Evolutionary conservation across 2,329 filamentous ascomycete genomes (phyloP).

Genomic region (Xylaria sp.): DNA sequence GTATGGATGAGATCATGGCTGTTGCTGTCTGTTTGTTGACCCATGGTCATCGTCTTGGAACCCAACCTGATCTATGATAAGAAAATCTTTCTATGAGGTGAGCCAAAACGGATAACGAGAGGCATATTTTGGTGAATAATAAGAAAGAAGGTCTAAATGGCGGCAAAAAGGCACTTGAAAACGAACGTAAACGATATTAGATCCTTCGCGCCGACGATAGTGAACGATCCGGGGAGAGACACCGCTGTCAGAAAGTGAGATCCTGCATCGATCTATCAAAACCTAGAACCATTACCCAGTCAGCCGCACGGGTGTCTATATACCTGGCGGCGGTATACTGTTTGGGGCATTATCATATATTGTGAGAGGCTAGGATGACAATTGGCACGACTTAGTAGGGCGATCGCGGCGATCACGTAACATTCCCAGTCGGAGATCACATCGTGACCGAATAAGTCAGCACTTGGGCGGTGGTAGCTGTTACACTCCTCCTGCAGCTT

Average conservation of each 20-base stretch:
- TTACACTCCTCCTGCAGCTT: conserved; percentile 47
- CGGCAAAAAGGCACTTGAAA: conserved; percentile 31
- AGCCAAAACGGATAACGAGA: conserved; percentile 39
- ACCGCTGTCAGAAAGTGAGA: conserved; percentile 32
- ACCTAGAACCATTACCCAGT: conserved; percentile 39
- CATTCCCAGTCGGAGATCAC: conserved; percentile 35
- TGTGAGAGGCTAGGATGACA: conserved; percentile 36
- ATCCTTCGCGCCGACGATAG: conserved; percentile 35
- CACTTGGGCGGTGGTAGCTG: conserved; percentile 40
- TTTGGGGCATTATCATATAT: conserved; percentile 36
- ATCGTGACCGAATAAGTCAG: conserved; percentile 37
- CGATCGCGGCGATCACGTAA: conserved; percentile 38
- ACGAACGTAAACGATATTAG: conserved; percentile 42
- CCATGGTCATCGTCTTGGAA: conserved; percentile 37
- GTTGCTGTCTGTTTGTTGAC: conserved; percentile 15
- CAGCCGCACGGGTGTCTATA: conserved; percentile 45
- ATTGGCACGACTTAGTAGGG: conserved; percentile 41
- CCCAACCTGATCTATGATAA: conserved; percentile 36
- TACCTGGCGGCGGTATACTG: conserved; percentile 29
- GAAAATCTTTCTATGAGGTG: conserved; percentile 39
- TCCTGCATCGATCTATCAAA: conserved; percentile 35
- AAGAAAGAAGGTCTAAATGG: conserved; percentile 28
- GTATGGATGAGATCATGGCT: conserved; percentile 7
- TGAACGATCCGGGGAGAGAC: conserved; percentile 33
- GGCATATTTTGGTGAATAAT: conserved; percentile 42